These are phyloP conservation scores for Puccinellia tenuiflora DNA, from an alignment of 176 grass and related monocot species.

Conservation along the genomic window DNA sequence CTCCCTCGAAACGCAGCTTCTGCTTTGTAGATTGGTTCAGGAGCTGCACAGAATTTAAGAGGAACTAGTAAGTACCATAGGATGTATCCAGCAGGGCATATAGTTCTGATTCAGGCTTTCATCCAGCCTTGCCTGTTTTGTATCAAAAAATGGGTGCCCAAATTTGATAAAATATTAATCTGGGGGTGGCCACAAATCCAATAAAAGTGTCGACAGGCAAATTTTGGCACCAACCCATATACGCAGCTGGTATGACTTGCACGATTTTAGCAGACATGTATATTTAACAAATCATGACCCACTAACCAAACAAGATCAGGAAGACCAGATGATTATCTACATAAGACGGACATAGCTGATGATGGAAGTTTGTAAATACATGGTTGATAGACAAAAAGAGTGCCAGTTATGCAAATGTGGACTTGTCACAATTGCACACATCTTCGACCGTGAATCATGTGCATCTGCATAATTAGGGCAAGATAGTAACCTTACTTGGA, in stretches of 20 bases:
- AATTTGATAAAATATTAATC: not conserved
- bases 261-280: not conserved
- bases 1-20: constrained; percentile 75
- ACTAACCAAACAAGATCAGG: not conserved
- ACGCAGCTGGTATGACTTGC: not conserved
- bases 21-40: constrained; percentile 73
- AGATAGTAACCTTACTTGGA: constrained; percentile 58
- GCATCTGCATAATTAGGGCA: not conserved
- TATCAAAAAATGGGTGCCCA: not conserved
- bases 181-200: not conserved
- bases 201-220: not conserved
- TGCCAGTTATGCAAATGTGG: not conserved
- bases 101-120: not conserved
- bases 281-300: not conserved
- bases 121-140: not conserved
- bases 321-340: not conserved
- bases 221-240: not conserved
- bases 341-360: not conserved
- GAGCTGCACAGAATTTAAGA: constrained; percentile 29
- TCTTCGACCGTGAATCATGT: not conserved
- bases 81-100: not conserved
- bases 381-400: not conserved
- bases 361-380: not conserved
- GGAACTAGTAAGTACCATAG: constrained; percentile 4
- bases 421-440: not conserved